A percentile compares a stretch with the other conserved stretches of the same genome.
These are phyloP conservation scores for Trichoderma oligosporum DNA, from an alignment of 2,329 filamentous ascomycete species.

Conservation along the genomic window DNA sequence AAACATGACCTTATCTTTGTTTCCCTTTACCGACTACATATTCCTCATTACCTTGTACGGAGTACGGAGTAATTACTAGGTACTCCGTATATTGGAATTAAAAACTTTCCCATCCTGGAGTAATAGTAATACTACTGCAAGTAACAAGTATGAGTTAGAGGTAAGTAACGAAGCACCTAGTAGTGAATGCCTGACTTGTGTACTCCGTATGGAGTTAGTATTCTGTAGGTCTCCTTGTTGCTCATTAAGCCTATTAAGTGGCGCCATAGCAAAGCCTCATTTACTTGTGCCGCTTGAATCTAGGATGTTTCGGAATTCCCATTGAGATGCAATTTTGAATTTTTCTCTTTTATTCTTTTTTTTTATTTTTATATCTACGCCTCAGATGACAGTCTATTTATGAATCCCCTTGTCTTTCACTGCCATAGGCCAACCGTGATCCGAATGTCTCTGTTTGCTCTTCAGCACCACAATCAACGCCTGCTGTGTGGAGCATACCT, in stretches of 20 bases:
- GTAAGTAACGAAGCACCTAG: no score
- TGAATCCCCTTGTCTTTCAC: neutral
- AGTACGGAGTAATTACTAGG: no score
- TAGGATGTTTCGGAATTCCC: neutral
- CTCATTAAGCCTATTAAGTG: neutral
- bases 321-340: neutral
- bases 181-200: no score
- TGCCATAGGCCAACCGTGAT: neutral
- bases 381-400: neutral
- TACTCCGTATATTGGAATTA: no score
- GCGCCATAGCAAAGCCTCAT: conserved; percentile 1
- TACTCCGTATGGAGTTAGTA: no score
- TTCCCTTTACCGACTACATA: no score
- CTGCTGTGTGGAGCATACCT: neutral
- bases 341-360: neutral
- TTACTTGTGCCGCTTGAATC: neutral
- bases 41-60: neutral
- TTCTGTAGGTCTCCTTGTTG: no score
- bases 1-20: no score
- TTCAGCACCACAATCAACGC: neutral
- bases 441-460: neutral
- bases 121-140: no score
- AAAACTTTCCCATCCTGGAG: no score
- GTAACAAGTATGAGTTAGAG: no score
- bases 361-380: neutral